Base-by-base conservation (phyloP, 1,284 basidiomycete genomes). In the Microbotryum saponariae region DNA sequence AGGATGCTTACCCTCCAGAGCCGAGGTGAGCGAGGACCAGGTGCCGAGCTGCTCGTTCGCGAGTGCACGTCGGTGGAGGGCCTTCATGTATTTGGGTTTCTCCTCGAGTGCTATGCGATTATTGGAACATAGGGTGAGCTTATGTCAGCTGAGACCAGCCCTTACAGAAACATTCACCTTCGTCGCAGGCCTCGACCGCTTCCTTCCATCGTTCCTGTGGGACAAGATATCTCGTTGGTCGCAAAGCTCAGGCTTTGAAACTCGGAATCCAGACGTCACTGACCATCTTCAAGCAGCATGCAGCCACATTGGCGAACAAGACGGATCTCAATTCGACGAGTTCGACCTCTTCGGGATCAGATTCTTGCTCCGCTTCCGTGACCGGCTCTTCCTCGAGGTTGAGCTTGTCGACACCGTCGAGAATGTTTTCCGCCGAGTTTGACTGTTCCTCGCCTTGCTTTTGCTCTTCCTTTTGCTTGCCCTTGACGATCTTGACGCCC, bases 81-180 rank as follows among this genome's bases (percentile, higher is more conserved):
- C 92, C 76, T 97, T 97, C 66, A 87, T 74, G 73, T 97, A 96
- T 16, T 77, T 74, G 5, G 89, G 87, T 70, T 94, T 87, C 71
- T 97, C 89, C 23, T 80, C 75, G 16, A 98, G 80, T 8, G 94
- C 93, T 94, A 68, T 31, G 61, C 56, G 47, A 55, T 59, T 27
- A 50, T 44, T 42, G 61, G 64, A 50, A 50, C 31, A 25, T n/a
- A 48, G 27, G 57, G n/a, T 42, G 21, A 27, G 54, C 48, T 60
- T 12, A 18, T 42, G 37, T 6, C 12, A 6, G 16, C 3, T 16
- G 37, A 42, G 5, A 42, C 37, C 14, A 42, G 37, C 37, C 14
- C 14, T 16, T 18, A 42, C 37, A 10, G 37, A 42, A 3, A n/a
- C 14, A 63, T 71, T 59, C 46, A 84, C 89, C 86, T 80, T 86